Percentiles rank a stretch among this genome's conserved stretches.
These are phyloP conservation scores for Trametes cubensis DNA, from an alignment of 768 basidiomycete species.

Conservation along the genomic window DNA sequence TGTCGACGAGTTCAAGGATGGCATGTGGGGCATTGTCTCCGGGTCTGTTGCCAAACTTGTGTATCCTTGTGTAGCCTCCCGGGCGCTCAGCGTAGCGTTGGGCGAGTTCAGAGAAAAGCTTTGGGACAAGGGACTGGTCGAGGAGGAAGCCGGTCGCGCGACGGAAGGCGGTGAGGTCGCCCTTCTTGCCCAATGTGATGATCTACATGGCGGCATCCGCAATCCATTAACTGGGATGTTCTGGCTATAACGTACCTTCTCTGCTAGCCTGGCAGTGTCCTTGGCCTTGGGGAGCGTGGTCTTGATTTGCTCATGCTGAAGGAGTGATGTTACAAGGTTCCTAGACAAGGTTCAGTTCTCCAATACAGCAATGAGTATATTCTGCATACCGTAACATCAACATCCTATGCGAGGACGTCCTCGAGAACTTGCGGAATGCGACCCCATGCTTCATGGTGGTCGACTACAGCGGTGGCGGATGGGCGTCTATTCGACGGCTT, in stretches of 20 bases:
- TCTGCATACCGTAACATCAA: conserved; percentile 84
- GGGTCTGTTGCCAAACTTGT: conserved; percentile 84
- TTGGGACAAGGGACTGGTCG: conserved; percentile 69
- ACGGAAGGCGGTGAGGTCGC: conserved; percentile 65
- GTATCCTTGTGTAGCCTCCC: conserved; percentile 95
- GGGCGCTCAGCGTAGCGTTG: conserved; percentile 78
- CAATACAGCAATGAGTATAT: conserved; percentile 3
- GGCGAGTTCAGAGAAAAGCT: conserved; percentile 80
- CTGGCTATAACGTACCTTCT: conserved; percentile 61
- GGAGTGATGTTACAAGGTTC: conserved; percentile 90
- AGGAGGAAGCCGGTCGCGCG: conserved; percentile 82
- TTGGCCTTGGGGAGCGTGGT: conserved; percentile 96
- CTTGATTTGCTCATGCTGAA: conserved; percentile 94
- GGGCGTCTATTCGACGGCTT: conserved; percentile 11
- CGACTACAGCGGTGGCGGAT: conserved; percentile 11
- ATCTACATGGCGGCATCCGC: conserved; percentile 49
- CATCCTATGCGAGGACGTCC: conserved; percentile 89
- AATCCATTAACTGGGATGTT: not conserved
- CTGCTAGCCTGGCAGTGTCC: conserved; percentile 87
- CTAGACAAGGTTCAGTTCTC: conserved; percentile 44
- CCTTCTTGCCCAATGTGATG: conserved; percentile 91
- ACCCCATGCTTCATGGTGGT: conserved; percentile 88
- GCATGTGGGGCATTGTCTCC: conserved; percentile 95
- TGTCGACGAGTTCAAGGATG: conserved; percentile 93
- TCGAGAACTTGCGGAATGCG: conserved; percentile 88